Base-by-base conservation (phyloP, 1,284 basidiomycete species). In the Rhodotorula mucilaginosa region DNA sequence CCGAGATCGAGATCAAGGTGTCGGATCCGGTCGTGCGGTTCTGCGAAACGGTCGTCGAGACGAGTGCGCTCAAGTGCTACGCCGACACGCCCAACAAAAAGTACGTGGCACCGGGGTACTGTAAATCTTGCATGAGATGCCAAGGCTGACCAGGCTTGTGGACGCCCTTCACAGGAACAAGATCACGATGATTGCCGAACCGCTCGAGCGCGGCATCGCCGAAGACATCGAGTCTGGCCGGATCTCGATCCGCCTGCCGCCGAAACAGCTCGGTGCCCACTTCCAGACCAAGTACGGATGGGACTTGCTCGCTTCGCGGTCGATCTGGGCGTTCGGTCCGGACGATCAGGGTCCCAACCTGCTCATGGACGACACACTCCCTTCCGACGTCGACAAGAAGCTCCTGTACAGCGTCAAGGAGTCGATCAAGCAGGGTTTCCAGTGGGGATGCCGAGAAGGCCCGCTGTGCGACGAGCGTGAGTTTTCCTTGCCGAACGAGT, bases 311-410 rank as follows among this genome's bases (percentile, higher is more conserved):
- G 96, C 97, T 3, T 95, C 93, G 60, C 87, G 97, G 70, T 97
- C 95, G 79, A 96, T 99, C 83, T 99, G 97, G 97, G 93, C 95
- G n/a, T 99, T 99, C 82, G 97, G 97, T 31, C 96, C 97, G 8
- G 94, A 98, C 75, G 93, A 96, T 64, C 90, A 89, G 76, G 93
- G 94, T 0, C 88, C 97, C 4, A 99, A 99, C 81, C 87, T 97
- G 68, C 83, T 99, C 61, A 84, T 99, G 77, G 96, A 99, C 81
- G 97, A 99, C 80, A 98, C 97, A 1, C 83, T 99, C 60, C 96
- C 97, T 6, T 92, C 90, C 23, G 93, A 97, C 84, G 92, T 95
- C 61, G 96, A 99, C 84, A 97, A 97, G 83, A 97, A 94, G 82
- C 79, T 93, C 71, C 83, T 99, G 68, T 88, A 87, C 51, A 89